Base-by-base conservation (phyloP, 352 stramenopile species). In the Globisporangium spinosum region DNA sequence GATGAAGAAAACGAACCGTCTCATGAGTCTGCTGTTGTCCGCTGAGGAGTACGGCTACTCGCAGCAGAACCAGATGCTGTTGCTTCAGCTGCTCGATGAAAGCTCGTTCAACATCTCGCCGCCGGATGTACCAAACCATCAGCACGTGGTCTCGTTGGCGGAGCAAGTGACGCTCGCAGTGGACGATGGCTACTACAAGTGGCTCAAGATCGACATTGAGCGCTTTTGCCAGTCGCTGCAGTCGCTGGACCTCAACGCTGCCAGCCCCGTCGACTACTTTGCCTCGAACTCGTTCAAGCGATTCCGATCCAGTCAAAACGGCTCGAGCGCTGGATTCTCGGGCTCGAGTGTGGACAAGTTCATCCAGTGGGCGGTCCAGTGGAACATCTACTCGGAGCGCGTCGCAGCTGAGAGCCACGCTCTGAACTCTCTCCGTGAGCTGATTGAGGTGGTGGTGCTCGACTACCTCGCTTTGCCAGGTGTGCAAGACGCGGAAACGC, bases 381-480 rank as follows among this genome's bases (percentile, higher is more conserved):
- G 87, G 87, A 95, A 95, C 61, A 73, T 89, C 29, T 95, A 92
- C 68, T 95, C 87, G 34, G 87, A 95, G 58, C 82, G 84, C 23
- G 82, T 95, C 62, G 84, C 83, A 8, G 87, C 86, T 10, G 85
- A 94, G 66, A 93, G 84, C 49, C 85, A 94, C 22, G 79, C 84
- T 38, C 68, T 95, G 8, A 91, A 91, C 68, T 91, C 85, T 34
- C 74, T 92, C 13, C 82, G 84, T 9, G 84, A 93, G 67, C 73
- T 95, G 32, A 78, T 88, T 49, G 85, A 95, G 65, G 80, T 95
- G 15, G 77, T 94, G 63, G 83, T 91, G 17, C 69, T 95, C 5
- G 83, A 94, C 55, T 93, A 92, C 60, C 69, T 94, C 23, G 71
- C 72, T 15, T 60, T 89, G 45, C 70, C 74, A 29, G 73, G 76